A percentile compares a stretch with the other conserved stretches of the same genome.
These are phyloP conservation scores for Penicillium subrubescens DNA, from an alignment of 495 filamentous ascomycete genomes.

Conservation along the genomic window DNA sequence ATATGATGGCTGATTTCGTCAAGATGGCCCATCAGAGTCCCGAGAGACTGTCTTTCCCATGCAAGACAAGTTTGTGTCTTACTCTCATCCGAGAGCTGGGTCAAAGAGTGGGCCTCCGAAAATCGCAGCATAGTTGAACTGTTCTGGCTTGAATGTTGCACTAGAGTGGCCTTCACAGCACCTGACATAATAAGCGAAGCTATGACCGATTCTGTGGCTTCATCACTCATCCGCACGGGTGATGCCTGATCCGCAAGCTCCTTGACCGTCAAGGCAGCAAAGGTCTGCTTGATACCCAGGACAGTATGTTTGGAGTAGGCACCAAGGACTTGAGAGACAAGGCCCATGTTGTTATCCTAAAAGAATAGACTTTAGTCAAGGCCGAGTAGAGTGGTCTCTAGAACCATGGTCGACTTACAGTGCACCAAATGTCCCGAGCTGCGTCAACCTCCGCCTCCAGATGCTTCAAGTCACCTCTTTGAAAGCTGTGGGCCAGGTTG, in stretches of 20 bases:
- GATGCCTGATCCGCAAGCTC: constrained; percentile 42
- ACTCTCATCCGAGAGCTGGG: constrained; percentile 43
- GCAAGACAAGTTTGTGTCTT: constrained; percentile 42
- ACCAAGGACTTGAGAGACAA: constrained; percentile 54
- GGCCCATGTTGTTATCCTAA: constrained; percentile 60
- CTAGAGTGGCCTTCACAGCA: constrained; percentile 57
- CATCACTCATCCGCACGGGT: constrained; percentile 45
- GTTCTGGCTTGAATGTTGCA: constrained; percentile 44
- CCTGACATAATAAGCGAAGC: constrained; percentile 53
- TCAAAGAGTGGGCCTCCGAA: constrained; percentile 14
- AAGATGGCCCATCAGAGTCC: constrained; percentile 43
- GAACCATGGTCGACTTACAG: constrained; percentile 46
- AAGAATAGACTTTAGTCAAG: constrained; percentile 3
- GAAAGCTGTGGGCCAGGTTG: constrained; percentile 67
- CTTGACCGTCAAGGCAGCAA: constrained; percentile 48
- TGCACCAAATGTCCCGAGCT: constrained; percentile 58
- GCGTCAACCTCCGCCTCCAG: constrained; percentile 61
- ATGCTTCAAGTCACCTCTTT: constrained; percentile 54
- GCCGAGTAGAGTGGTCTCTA: neutral
- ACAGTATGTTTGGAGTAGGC: constrained; percentile 51
- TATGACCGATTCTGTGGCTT: constrained; percentile 53
- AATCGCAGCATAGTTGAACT: constrained; percentile 47
- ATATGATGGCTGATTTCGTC: constrained; percentile 55
- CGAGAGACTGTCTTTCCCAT: constrained; percentile 37
- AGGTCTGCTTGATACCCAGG: constrained; percentile 44